Evolutionary conservation across 176 grass and related monocot genomes (phyloP), one percentile per base, ranked within the genome.

Genomic region (Carex scoparia): DNA sequence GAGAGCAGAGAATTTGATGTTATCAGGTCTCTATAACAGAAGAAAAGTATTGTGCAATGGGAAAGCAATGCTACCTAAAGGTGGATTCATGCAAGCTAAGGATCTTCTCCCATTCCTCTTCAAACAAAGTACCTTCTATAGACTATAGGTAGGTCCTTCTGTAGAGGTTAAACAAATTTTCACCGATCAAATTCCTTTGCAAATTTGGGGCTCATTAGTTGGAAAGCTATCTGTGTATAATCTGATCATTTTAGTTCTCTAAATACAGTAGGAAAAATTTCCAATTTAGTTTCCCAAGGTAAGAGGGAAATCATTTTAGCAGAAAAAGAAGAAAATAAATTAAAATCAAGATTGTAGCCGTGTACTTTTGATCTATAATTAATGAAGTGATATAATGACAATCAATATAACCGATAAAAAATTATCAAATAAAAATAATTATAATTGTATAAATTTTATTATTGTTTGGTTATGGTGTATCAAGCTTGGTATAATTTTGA

Each of bases 11-110:
- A 70, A 32, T 73, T 90, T 81, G 16, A 73, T 77, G 19, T 61
- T 44, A 11, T 33, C 74, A 68, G 81, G 70, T 84, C 67, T 79
- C 85, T 62, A 37, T 61, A 81, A 78, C 71, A 79, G 76, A 89
- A 91, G 92, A 12, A 98, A 98, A 90, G 95, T 82, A 98, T 98
- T 58, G 87, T 53, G 86, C 90, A 85, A 54, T 49, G 65, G 16
- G 62, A 59, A 90, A 90, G 86, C 84, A 81, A 89, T 83, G 86
- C 61, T 82, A 31, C 40, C 49, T 4, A 27, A 69, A 44, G 60
- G 81, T 18, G 69, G 84, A 66, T 30, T 19, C 80, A 56, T 83
- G 81, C 56, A 94, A 92, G 92, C 69, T 80, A 84, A 80, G 75
- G 65, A 90, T 97, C 15, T 87, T 62, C 68, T 78, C 38, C 65